A percentile compares a stretch with the other conserved stretches of the same genome.
These are phyloP conservation scores for Cercospora janseana DNA, from an alignment of 2,329 filamentous ascomycete genomes.

Conservation along the genomic window DNA sequence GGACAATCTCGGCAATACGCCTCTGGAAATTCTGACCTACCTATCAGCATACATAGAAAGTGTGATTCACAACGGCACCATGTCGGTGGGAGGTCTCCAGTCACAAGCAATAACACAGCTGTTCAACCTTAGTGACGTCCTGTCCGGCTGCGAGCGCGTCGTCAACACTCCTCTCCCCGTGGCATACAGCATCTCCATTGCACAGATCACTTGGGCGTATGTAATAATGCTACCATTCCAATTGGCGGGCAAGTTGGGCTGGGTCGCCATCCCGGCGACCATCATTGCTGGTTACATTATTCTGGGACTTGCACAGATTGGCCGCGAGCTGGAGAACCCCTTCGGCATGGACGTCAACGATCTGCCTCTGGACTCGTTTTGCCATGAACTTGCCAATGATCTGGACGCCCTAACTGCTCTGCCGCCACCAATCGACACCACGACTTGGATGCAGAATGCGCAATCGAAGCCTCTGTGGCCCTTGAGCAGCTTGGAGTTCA, in stretches of 20 bases:
- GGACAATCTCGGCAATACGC: conserved; percentile 76
- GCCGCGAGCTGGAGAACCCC: conserved; percentile 79
- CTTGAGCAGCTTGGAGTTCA: conserved; percentile 46
- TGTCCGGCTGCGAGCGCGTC: conserved; percentile 72
- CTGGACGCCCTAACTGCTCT: conserved; percentile 68
- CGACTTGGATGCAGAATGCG: conserved; percentile 52
- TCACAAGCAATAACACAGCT: conserved; percentile 59
- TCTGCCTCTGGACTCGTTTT: conserved; percentile 72
- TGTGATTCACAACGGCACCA: conserved; percentile 55
- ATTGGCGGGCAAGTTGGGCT: conserved; percentile 61
- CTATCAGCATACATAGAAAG: conserved; percentile 65
- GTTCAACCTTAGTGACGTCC: conserved; percentile 66
- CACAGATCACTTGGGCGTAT: conserved; percentile 84
- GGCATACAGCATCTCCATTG: conserved; percentile 80
- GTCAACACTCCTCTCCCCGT: conserved; percentile 78
- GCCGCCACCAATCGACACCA: conserved; percentile 49
- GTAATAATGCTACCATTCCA: conserved; percentile 80
- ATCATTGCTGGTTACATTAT: conserved; percentile 74
- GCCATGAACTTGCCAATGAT: conserved; percentile 69
- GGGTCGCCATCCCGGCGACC: conserved; percentile 75
- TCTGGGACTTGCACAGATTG: conserved; percentile 71
- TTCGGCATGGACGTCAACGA: conserved; percentile 84
- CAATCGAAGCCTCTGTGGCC: conserved; percentile 59
- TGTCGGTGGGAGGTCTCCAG: conserved; percentile 59
- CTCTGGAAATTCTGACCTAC: conserved; percentile 75